phyloP scores from a whole-genome alignment of 2,329 filamentous ascomycete species.

The Botryotinia narcissicola region DNA sequence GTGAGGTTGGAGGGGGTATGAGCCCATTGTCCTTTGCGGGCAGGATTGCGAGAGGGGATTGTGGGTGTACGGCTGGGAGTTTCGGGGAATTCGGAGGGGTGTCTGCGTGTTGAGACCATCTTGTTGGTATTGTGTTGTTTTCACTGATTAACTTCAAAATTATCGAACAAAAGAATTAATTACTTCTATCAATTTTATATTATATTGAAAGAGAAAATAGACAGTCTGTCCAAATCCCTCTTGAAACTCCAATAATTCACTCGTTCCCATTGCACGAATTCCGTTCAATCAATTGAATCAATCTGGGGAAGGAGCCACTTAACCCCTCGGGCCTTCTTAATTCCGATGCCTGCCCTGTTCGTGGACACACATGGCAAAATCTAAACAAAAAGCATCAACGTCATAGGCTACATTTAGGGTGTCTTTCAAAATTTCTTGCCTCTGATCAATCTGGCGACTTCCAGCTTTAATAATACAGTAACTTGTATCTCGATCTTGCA shows the following conservation, averaged over 20 bases:
- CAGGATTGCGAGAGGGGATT: not conserved
- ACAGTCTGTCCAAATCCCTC: not conserved
- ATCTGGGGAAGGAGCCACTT: conserved; percentile 21
- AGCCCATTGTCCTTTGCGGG: conserved; percentile 44
- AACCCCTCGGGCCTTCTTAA: conserved; percentile 16
- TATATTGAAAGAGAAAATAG: not conserved
- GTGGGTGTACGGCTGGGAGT: conserved; percentile 32
- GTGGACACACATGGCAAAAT: conserved; percentile 10
- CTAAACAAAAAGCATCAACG: conserved; percentile 7
- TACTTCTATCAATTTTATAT: not conserved
- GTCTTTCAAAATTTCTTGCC: conserved; percentile 2
- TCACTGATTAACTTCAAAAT: too few species aligned
- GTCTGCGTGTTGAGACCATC: conserved; percentile 54
- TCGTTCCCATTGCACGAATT: not conserved
- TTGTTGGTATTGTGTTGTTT: not conserved
- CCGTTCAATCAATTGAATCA: conserved; percentile 10
- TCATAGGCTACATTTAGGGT: conserved; percentile 17
- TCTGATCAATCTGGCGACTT: conserved; percentile 9
- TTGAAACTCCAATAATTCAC: not conserved
- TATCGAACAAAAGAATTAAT: not conserved
- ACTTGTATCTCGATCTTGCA: not conserved
- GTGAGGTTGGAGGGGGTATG: conserved; percentile 60
- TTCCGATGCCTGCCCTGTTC: conserved; percentile 13
- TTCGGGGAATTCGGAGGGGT: conserved; percentile 50
- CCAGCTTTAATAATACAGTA: not conserved